A percentile compares a stretch with the other conserved stretches of the same genome.
Evolutionary conservation across 2,329 filamentous ascomycete genomes (phyloP).

Genomic region (Hypomyces perniciosus): DNA sequence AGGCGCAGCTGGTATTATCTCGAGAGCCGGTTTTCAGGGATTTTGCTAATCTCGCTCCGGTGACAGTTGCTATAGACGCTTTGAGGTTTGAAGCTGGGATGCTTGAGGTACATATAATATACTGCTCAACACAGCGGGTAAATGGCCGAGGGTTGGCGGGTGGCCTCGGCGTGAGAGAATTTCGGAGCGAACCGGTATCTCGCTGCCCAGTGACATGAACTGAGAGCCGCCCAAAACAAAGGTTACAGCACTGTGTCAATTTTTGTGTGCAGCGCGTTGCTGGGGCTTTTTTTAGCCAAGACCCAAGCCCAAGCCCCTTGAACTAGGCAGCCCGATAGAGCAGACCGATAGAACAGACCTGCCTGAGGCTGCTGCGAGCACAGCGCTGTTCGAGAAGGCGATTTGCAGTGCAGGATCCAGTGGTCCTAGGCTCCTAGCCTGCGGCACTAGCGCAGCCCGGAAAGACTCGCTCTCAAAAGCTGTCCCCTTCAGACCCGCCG

Average conservation of each 20-base stretch:
- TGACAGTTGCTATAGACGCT: neutral
- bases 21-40: no score
- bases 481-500: constrained; percentile 40
- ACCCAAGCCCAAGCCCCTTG: neutral
- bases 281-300: no score
- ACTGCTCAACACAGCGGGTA: no score
- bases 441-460: constrained; percentile 33
- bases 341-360: neutral
- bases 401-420: neutral
- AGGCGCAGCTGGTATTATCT: no score
- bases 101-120: no score
- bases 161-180: constrained; percentile 24
- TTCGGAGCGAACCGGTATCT: constrained; percentile 32
- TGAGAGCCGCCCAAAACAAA: neutral
- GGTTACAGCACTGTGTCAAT: no score
- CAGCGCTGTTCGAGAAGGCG: constrained; percentile 27
- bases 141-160: neutral
- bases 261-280: neutral
- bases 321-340: neutral
- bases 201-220: neutral
- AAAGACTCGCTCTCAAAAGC: constrained; percentile 34
- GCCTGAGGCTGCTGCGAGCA: constrained; percentile 29
- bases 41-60: no score
- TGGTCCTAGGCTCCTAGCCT: constrained; percentile 3
- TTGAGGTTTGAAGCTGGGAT: neutral